These are phyloP conservation scores for Daldinia childiae DNA, from an alignment of 495 filamentous ascomycete species.

Conservation along the genomic window DNA sequence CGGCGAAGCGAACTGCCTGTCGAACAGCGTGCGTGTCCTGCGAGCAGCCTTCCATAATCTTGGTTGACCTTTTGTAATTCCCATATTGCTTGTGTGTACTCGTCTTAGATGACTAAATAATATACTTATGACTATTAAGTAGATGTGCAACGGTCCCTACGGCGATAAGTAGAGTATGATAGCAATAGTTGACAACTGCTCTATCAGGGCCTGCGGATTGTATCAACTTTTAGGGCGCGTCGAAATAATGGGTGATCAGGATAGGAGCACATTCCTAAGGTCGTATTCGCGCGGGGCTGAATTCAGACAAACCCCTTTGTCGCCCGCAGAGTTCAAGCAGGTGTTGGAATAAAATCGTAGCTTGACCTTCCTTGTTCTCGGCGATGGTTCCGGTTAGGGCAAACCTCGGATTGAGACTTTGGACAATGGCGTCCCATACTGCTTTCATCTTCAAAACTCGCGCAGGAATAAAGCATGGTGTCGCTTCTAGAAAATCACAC, in stretches of 20 bases:
- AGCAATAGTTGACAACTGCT: background rate
- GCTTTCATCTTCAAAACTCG: background rate
- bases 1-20: background rate
- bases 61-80: background rate
- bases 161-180: background rate
- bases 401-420: background rate
- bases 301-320: constrained; percentile 33
- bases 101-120: background rate
- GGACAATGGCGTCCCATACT: background rate
- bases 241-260: constrained; percentile 2
- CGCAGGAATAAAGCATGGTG: background rate
- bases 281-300: background rate
- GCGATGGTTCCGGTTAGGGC: constrained; percentile 15
- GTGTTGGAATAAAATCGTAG: background rate
- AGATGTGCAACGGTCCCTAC: background rate
- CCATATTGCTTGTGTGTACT: background rate
- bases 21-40: background rate
- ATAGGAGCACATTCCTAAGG: constrained; percentile 17
- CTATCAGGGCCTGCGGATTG: background rate
- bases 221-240: constrained; percentile 18
- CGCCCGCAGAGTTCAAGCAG: background rate
- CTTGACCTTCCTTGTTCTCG: constrained; percentile 22
- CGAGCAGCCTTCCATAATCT: background rate
- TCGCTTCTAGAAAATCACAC: background rate
- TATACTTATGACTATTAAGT: background rate